Evolutionary conservation across 2,329 filamentous ascomycete genomes (phyloP), one percentile per base, ranked within the genome.

Genomic region (Zalaria obscura): DNA sequence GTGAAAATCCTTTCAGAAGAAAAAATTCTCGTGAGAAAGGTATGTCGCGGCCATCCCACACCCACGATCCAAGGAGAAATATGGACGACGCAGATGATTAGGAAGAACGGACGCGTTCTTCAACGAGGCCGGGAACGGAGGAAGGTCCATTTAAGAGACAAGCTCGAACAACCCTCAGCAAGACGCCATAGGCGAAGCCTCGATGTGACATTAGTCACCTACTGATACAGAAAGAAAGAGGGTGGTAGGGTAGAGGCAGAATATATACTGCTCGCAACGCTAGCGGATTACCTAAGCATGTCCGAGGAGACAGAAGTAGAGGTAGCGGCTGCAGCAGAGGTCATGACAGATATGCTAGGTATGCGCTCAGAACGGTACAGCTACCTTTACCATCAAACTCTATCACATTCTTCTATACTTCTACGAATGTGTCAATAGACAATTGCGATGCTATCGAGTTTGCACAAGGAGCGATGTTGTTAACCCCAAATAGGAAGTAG

Each of bases 81-180:
- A 35, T 42, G 18, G 18, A 18, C 51, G 52, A 48, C 54, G 51
- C 53, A 53, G 57, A 57, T 65, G 62, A 51, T 18, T 42, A 59
- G 58, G 58, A 57, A 61, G 62, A 61, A 58, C 60, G 54, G 56
- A 49, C 50, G 53, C 51, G 54, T 63, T 54, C 41, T 39, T 64
- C 60, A 48, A 62, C 52, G 57, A 54, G 51, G 55, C 59, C 61
- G 62, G 62, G 61, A 66, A 65, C 62, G 61, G 61, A 62, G 56
- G 57, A 54, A 55, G 52, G 59, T 50, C 55, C 60, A 65, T 52
- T 39, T 27, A 36, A 31, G 39, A 25, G 32, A 41, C 31, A 32
- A 18, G 18, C 18, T 18, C 29, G 53, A 52, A 57, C 52, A 56
- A 58, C 58, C 56, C 59, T 60, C 59, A 63, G 61, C 61, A 61